These are phyloP conservation scores for Sphagnum fallax DNA, from an alignment of 228 moss, liverwort and hornwort species.

Conservation along the genomic window DNA sequence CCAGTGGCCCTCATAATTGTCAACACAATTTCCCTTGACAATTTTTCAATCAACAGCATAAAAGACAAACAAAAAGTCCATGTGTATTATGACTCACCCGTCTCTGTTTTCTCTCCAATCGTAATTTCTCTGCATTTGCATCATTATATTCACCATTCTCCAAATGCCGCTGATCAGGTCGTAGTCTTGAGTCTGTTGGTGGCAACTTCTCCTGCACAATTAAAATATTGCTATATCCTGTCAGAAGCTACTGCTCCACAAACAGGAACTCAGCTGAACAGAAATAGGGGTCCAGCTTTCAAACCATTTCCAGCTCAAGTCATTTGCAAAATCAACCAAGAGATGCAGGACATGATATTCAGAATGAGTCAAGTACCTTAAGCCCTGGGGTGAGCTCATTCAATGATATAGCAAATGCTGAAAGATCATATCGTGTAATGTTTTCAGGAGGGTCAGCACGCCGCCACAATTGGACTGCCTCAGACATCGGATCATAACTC, in stretches of 20 bases:
- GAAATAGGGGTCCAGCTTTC: neutral
- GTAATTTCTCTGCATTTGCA: conserved; percentile 79
- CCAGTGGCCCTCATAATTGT: too few relatives aligned
- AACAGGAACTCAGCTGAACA: too few relatives aligned
- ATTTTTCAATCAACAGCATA: too few relatives aligned
- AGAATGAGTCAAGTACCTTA: conserved; percentile 30
- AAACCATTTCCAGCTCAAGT: neutral
- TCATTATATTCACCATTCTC: conserved; percentile 93
- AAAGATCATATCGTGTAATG: conserved; percentile 83
- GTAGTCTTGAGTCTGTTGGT: conserved; percentile 90
- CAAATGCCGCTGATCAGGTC: conserved; percentile 88
- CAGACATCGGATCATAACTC: conserved; percentile 86
- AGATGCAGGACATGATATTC: neutral
- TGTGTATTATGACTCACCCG: conserved; percentile 31
- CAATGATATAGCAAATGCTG: conserved; percentile 81
- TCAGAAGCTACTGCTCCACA: neutral
- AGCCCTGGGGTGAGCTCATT: conserved; percentile 93
- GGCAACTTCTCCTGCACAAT: conserved; percentile 71
- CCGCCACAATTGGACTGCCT: conserved; percentile 88
- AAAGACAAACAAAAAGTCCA: too few relatives aligned
- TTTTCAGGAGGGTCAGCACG: conserved; percentile 66
- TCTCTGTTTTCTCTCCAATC: conserved; percentile 90
- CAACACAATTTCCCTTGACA: too few relatives aligned
- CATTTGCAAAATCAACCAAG: neutral
- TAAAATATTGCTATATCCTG: neutral